These are phyloP conservation scores for Ogataea methanolica DNA, from an alignment of 805 yeast genomes.

Conservation along the genomic window DNA sequence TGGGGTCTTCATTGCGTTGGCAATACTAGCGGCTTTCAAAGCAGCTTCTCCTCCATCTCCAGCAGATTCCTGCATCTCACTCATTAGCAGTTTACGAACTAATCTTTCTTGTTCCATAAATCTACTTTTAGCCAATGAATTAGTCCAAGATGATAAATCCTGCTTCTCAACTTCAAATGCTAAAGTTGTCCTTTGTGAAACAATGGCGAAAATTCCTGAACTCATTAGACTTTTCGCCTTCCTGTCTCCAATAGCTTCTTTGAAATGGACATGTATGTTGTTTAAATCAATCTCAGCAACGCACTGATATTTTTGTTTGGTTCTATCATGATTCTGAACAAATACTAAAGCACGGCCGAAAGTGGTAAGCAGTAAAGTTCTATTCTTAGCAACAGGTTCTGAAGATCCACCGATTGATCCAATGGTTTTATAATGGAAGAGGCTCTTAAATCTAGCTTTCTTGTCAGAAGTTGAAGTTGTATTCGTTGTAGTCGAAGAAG, in stretches of 20 bases:
- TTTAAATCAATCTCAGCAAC: slow-evolving; percentile 51
- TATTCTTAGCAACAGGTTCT: slow-evolving; percentile 32
- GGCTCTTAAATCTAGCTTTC: slow-evolving; percentile 24
- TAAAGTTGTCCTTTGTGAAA: slow-evolving; percentile 50
- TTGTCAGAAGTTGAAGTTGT: slow-evolving; percentile 9
- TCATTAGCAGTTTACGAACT: slow-evolving; percentile 20
- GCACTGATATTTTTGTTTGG: slow-evolving; percentile 40
- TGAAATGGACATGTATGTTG: slow-evolving; percentile 49
- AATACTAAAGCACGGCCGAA: slow-evolving; percentile 61
- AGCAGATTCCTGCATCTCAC: slow-evolving; percentile 24
- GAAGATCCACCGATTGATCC: background rate
- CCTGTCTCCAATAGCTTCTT: slow-evolving; percentile 47
- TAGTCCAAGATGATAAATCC: slow-evolving; percentile 56
- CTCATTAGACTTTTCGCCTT: slow-evolving; percentile 32
- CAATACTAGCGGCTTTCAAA: slow-evolving; percentile 32
- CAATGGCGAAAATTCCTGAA: slow-evolving; percentile 50
- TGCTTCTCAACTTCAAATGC: slow-evolving; percentile 50
- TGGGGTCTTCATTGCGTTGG: slow-evolving; percentile 18
- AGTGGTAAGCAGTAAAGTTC: slow-evolving; percentile 55
- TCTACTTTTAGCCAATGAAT: slow-evolving; percentile 45
- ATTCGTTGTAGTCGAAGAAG: background rate
- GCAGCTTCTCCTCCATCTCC: slow-evolving; percentile 34
- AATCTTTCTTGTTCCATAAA: slow-evolving; percentile 43
- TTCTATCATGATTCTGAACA: slow-evolving; percentile 32
- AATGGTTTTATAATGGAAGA: slow-evolving; percentile 20